Evolutionary conservation across 2,329 filamentous ascomycete species (phyloP), one percentile per base, ranked within the genome.

Genomic region (Fusarium coffeatum): DNA sequence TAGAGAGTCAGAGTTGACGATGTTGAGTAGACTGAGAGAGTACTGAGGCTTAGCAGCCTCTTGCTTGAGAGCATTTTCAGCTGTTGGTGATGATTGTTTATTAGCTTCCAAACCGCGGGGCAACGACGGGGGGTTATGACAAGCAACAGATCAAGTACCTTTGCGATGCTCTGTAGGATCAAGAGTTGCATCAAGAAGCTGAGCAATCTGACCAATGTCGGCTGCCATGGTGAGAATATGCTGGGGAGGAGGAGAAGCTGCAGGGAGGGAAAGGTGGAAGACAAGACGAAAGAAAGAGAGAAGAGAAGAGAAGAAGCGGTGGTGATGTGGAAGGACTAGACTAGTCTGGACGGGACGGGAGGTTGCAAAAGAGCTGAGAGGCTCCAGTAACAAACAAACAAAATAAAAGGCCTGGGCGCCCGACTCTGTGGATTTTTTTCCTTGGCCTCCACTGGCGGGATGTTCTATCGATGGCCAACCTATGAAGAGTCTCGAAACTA

Each of bases 131-230:
- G 46, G 49, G 67, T 66, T 66, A 68, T 72, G 59, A 76, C 65
- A 51, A 60, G 69, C 61, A 76, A 69, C 66, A 60, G 48, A 55
- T 28, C 49, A 64, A 64, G 68, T 84, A 95, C 95, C 95, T 90
- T 97, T 92, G 81, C 93, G 94, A 81, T 95, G 93, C 81, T 95
- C 90, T 69, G 88, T 85, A 20, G 93, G 93, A 82, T 98, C 93
- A 76, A 98, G 88, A 76, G 94, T 98, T 76, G 93, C 93, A 81
- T 97, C 89, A 70, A 99, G 90, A 80, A 98, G 87, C 86, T 93
- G 89, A 69, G 93, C 92, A 80, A 98, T 84, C 65, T 83, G 82
- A 73, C 82, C 83, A 77, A 88, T 83, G 72, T 87, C 83, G 72
- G 85, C 82, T 77, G 86, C 85, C 87, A 89, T 89, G 77, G 72